Percentiles rank a stretch among this genome's conserved stretches.
These are phyloP conservation scores for Corylus americana DNA, from an alignment of 306 rosid species.

Conservation along the genomic window DNA sequence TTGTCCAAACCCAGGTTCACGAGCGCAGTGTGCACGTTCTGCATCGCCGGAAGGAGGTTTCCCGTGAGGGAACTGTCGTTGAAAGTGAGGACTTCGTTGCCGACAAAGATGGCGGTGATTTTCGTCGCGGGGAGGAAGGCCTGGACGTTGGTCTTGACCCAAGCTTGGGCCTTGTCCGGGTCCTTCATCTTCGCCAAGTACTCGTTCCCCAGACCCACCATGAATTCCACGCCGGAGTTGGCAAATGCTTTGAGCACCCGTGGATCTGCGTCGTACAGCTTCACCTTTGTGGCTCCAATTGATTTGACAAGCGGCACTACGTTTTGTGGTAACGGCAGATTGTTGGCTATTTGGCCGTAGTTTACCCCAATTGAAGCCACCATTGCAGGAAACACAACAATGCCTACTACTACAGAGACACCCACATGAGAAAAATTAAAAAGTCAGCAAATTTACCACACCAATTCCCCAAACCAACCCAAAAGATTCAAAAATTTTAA, in stretches of 20 bases:
- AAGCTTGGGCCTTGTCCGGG: conserved; percentile 56
- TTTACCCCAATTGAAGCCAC: conserved; percentile 70
- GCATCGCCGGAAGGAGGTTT: conserved; percentile 84
- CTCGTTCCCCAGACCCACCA: conserved; percentile 80
- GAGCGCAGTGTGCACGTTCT: conserved; percentile 72
- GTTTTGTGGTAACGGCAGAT: conserved; percentile 65
- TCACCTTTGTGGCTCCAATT: conserved; percentile 80
- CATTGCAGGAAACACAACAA: conserved; percentile 33
- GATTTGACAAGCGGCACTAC: conserved; percentile 67
- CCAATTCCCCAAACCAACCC: not conserved
- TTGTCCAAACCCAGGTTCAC: conserved; percentile 55
- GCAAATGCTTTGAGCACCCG: conserved; percentile 77
- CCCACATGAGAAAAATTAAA: not conserved
- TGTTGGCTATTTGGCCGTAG: conserved; percentile 94
- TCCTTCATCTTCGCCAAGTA: conserved; percentile 63
- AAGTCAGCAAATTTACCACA: not conserved
- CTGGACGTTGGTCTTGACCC: conserved; percentile 80
- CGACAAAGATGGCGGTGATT: conserved; percentile 82
- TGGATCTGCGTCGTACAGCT: conserved; percentile 91
- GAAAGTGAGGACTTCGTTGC: conserved; percentile 88
- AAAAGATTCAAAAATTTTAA: not conserved
- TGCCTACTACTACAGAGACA: conserved; percentile 21
- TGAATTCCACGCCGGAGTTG: conserved; percentile 70
- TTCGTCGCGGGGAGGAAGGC: conserved; percentile 73
- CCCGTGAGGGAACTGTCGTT: conserved; percentile 65